Evolutionary conservation across 2,329 filamentous ascomycete species (phyloP).

Genomic region (Bipolaris bicolor): DNA sequence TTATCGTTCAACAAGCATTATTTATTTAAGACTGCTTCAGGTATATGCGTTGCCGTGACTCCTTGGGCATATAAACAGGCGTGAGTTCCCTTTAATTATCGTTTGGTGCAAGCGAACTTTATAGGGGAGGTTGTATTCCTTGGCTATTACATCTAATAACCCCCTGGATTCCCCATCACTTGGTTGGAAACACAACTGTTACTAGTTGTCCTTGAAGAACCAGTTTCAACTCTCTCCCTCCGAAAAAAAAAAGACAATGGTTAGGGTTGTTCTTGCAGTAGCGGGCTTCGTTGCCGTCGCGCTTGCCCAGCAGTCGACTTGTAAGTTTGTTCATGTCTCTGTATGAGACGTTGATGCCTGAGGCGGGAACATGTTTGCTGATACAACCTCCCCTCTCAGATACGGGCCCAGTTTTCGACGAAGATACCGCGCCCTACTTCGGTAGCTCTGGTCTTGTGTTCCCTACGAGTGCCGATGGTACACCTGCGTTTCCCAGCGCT

Average conservation of each 20-base stretch:
- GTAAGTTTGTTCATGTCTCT: constrained; percentile 3
- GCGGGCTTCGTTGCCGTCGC: constrained; percentile 7
- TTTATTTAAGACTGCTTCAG: no score
- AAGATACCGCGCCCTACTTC: constrained; percentile 26
- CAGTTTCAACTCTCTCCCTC: not conserved
- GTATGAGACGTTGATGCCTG: not conserved
- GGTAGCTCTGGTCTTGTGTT: constrained; percentile 22
- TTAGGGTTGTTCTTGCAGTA: constrained; percentile 6
- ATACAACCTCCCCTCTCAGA: constrained; percentile 10
- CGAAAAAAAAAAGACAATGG: constrained; percentile 5
- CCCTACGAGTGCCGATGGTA: constrained; percentile 20
- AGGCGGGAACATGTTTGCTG: not conserved
- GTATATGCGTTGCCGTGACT: no score
- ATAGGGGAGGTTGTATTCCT: no score
- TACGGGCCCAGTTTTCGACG: constrained; percentile 28
- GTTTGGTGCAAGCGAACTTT: no score
- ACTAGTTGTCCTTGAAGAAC: not conserved
- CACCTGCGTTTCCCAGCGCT: constrained; percentile 12
- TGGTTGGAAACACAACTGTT: not conserved
- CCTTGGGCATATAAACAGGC: no score
- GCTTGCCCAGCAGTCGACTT: constrained; percentile 9
- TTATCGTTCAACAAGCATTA: no score
- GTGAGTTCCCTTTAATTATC: no score
- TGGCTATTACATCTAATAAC: no score
- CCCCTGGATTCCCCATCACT: not conserved